Base-by-base conservation (phyloP, 148 eudicot genomes). In the Pouteria glomerata region DNA sequence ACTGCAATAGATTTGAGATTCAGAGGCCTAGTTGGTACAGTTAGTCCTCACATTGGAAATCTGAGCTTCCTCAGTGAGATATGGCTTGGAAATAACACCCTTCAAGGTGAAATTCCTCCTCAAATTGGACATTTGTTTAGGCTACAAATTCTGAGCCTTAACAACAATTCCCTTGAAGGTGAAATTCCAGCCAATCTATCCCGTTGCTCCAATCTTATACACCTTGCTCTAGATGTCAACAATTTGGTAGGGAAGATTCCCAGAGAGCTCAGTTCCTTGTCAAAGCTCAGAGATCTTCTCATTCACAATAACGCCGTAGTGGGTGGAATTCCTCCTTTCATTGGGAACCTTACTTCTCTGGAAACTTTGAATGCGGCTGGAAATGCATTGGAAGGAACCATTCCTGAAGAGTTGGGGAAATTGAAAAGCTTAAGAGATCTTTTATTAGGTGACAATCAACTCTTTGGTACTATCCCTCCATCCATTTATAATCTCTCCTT, bases 291-390 rank as follows among this genome's bases (percentile, higher is more conserved):
- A 0, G 16, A 8, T 62, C 63, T 5, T 41, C 19, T 37, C 1
- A n/a, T n/a, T n/a, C n/a, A n/a, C n/a, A n/a, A n/a, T n/a, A n/a
- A n/a, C n/a, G n/a, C n/a, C n/a, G n/a, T n/a, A n/a, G n/a, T n/a
- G n/a, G n/a, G n/a, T 75, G 75, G 18, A 71, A 52, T 73, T 19
- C 72, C 73, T 1, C 37, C 50, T 67, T 57, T 50, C 19, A 21
- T 75, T 26, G 78, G 72, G 1, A 75, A 75, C 56, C 24, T 75
- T 1, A 21, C 72, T 1, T 66, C 23, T 11, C 63, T 75, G 23
- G 57, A 58, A 18, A 4, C 30, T 12, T 59, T 75, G 1, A 1
- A 24, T 48, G 37, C 44, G n/a, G 15, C 6, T 2, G 60, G 33
- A 13, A 67, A 68, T 37, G 52, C 14, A 18, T 14, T 67, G 3